phyloP scores from a whole-genome alignment of 768 basidiomycete species.

The Bullera alba region DNA sequence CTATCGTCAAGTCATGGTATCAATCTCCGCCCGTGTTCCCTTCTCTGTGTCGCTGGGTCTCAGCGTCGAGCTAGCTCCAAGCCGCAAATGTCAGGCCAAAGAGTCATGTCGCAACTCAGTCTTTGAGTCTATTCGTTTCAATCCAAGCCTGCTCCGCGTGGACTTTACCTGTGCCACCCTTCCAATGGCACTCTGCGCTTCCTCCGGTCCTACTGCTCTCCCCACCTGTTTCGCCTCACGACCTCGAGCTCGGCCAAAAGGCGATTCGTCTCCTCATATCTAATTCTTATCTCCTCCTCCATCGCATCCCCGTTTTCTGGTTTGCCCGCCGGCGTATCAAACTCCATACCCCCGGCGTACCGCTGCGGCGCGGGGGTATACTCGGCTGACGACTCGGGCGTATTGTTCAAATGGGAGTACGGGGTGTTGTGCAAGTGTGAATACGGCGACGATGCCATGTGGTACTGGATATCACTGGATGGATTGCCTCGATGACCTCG shows the following conservation, averaged over 20 bases:
- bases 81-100: background rate
- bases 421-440: background rate
- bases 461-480: too few species aligned
- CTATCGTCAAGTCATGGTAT: too few species aligned
- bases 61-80: background rate
- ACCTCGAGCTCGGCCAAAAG: conserved; percentile 33
- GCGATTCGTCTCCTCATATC: conserved; percentile 41
- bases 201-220: conserved; percentile 3
- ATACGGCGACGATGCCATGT: too few species aligned
- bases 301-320: conserved; percentile 1
- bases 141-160: background rate
- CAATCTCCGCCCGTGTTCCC: too few species aligned
- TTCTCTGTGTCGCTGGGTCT: too few species aligned
- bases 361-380: background rate
- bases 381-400: background rate
- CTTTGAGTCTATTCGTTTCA: background rate
- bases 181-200: background rate
- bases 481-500: too few species aligned
- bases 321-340: conserved; percentile 9
- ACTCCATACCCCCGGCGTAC: conserved; percentile 4
- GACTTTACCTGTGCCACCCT: background rate
- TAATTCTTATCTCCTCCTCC: conserved; percentile 21
- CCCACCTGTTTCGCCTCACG: conserved; percentile 25
- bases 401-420: background rate
- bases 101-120: background rate